A percentile compares a stretch with the other conserved stretches of the same genome.
Evolutionary conservation across 2,329 filamentous ascomycete genomes (phyloP).

Genomic region (Fusarium torreyae): DNA sequence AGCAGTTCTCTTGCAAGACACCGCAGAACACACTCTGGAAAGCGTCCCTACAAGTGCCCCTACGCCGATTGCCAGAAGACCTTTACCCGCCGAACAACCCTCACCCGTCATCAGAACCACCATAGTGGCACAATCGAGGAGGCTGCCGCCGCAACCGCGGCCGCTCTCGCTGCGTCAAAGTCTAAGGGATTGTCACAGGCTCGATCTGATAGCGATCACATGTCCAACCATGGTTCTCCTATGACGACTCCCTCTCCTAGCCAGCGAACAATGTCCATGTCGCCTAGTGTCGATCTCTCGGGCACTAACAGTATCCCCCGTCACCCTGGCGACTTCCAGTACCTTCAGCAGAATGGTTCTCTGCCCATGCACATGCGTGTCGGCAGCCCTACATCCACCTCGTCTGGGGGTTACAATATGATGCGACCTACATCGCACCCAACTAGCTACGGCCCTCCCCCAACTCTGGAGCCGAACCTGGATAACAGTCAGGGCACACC

Average conservation of each 20-base stretch:
- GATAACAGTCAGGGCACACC: conserved; percentile 79
- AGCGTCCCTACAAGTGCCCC: conserved; percentile 96
- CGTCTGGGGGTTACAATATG: conserved; percentile 68
- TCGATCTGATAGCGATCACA: conserved; percentile 79
- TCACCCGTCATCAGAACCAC: conserved; percentile 96
- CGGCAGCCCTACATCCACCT: conserved; percentile 78
- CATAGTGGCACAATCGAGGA: conserved; percentile 97
- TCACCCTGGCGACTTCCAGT: conserved; percentile 75
- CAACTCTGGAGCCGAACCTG: conserved; percentile 87
- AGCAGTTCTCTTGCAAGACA: conserved; percentile 95
- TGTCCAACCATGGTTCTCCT: conserved; percentile 80
- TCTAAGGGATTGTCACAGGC: conserved; percentile 61
- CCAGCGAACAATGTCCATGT: conserved; percentile 85
- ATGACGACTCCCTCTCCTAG: conserved; percentile 86
- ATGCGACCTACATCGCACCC: conserved; percentile 89
- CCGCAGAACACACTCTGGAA: conserved; percentile 94
- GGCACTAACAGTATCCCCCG: conserved; percentile 78
- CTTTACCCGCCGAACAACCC: conserved; percentile 93
- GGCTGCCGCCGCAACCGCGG: conserved; percentile 88
- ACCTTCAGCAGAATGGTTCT: conserved; percentile 80
- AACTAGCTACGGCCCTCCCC: conserved; percentile 83
- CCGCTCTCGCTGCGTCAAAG: conserved; percentile 77
- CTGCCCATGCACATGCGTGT: conserved; percentile 88
- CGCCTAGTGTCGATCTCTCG: conserved; percentile 82
- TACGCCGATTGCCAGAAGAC: conserved; percentile 99